Conservation (phyloP, 225 moss, liverwort and hornwort species). For the Rhytidiadelphus loreus region DNA sequence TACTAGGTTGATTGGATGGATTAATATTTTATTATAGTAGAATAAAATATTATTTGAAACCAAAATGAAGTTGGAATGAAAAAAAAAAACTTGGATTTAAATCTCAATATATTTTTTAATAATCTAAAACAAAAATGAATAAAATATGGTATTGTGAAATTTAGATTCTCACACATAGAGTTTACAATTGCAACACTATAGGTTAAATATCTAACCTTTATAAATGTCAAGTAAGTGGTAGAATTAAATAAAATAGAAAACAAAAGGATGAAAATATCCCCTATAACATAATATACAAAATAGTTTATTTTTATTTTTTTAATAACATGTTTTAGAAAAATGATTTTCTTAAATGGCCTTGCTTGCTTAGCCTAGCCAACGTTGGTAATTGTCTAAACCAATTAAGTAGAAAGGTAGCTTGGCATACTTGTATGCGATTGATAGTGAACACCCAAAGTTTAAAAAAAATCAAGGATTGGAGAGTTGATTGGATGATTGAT, state of each 20-base stretch:
- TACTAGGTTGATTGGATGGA: not conserved
- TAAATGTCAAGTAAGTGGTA: not conserved
- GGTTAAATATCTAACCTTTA: not conserved
- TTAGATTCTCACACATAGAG: not conserved
- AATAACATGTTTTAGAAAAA: not conserved
- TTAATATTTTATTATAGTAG: not conserved
- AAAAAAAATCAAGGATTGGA: not conserved
- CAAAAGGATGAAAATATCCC: not conserved
- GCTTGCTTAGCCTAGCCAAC: fast-evolving
- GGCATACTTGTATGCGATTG: fast-evolving
- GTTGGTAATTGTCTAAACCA: fast-evolving
- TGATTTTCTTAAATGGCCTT: not conserved
- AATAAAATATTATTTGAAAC: too few relatives aligned
- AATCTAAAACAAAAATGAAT: not conserved
- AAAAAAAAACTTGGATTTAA: not conserved
- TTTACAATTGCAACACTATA: not conserved
- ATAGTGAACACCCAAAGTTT: fast-evolving
- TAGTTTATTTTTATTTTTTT: too few relatives aligned
- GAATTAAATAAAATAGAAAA: not conserved
- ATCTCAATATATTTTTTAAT: not conserved
- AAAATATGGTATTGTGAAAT: fast-evolving
- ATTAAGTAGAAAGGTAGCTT: not conserved
- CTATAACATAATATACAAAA: not conserved
- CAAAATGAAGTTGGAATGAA: not conserved
- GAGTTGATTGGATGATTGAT: not conserved